These are phyloP conservation scores for Rhodofomes roseus DNA, from an alignment of 1,284 basidiomycete species.

Conservation along the genomic window DNA sequence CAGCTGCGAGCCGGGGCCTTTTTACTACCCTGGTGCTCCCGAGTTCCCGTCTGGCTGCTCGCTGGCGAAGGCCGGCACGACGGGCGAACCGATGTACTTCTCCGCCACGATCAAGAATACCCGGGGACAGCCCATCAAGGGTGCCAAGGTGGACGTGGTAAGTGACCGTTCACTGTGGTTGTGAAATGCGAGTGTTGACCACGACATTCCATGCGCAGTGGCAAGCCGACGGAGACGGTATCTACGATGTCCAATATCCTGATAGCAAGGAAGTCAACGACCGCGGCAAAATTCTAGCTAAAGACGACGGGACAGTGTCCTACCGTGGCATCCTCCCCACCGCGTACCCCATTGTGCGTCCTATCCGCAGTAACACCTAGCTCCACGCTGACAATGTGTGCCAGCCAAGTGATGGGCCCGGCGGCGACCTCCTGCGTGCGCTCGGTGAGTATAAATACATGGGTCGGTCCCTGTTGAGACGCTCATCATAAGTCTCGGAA, in stretches of 20 bases:
- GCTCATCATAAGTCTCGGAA: neutral
- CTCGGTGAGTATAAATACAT: conserved; percentile 20
- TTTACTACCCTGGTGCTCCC: conserved; percentile 35
- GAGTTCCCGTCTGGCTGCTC: conserved; percentile 33
- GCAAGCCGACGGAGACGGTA: conserved; percentile 39
- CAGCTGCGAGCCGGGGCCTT: conserved; percentile 38
- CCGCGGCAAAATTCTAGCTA: conserved; percentile 33
- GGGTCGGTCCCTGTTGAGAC: neutral
- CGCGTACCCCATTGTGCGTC: conserved; percentile 32
- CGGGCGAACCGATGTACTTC: conserved; percentile 35
- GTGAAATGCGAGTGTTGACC: neutral
- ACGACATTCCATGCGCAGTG: conserved; percentile 22
- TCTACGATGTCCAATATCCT: conserved; percentile 39
- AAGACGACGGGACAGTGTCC: conserved; percentile 31
- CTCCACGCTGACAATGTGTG: neutral
- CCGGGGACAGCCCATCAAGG: conserved; percentile 31
- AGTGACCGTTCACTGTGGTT: conserved; percentile 4
- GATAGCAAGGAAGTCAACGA: conserved; percentile 33
- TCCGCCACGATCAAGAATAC: conserved; percentile 32
- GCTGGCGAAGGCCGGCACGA: conserved; percentile 29
- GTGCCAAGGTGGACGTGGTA: conserved; percentile 35
- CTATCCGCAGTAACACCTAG: neutral
- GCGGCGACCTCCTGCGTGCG: conserved; percentile 31
- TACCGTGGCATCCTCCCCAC: conserved; percentile 38
- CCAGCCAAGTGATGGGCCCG: conserved; percentile 36